Evolutionary conservation across 1,284 basidiomycete species (phyloP), one percentile per base, ranked within the genome.

Genomic region (Agaricales sp.): DNA sequence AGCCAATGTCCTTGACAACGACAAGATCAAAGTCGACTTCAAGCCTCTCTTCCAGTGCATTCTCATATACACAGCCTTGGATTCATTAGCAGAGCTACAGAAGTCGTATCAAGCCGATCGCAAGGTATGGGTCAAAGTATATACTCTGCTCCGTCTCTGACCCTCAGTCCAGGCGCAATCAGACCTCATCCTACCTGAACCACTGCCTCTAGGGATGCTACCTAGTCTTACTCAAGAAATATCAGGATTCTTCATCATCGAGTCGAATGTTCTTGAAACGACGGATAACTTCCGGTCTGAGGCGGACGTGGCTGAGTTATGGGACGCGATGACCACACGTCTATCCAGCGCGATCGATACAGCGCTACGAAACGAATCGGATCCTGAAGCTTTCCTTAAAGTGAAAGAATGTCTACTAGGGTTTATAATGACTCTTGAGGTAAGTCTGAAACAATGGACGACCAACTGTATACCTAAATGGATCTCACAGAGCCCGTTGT

Each of bases 161-260:
- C 30, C 23, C 13, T 19, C 18, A 21, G 1, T 20, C 24, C 55
- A 94, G 91, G 92, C 92, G 0, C 96, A 99, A 86, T 95, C 96
- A 3, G 89, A 92, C 56, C 78, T 99, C 6, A 94, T 99, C 58
- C 77, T 99, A 16, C 92, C 92, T 1, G 71, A 70, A 56, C 75
- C 78, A 18, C 67, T 86, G 49, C 77, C 76, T 30, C 65, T 83
- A 23, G 67, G 69, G 11, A 75, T 76, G 26, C 72, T 83, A 19
- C 70, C 73, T 6, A 67, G 77, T 20, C 70, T 96, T 16, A 85
- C 90, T 37, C 86, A 97, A 65, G 91, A 98, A 65, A 91, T 98
- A 53, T 88, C 94, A n/a, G 96, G 96, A 0, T 99, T 97, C 68
- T 99, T 99, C 69, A 92, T 99, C 52, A 87, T 99, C 54, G 96